These are phyloP conservation scores for Comarum palustre DNA, from an alignment of 306 rosid species.

Conservation along the genomic window DNA sequence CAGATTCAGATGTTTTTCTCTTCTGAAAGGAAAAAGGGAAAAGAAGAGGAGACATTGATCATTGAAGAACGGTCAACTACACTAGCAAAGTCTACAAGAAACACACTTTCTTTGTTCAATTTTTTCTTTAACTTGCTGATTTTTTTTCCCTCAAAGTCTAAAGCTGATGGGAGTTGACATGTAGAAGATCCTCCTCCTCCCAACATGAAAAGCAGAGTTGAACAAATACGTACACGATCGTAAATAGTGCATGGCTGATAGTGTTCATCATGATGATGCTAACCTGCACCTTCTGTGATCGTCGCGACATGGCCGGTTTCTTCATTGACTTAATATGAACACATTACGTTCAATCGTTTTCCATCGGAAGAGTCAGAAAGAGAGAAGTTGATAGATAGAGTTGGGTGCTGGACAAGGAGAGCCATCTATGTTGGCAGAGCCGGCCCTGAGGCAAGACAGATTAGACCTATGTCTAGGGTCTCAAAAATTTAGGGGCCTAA, in stretches of 20 bases:
- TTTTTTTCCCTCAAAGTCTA: not conserved
- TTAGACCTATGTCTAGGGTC: no score
- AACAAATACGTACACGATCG: not conserved
- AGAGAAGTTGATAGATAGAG: not conserved
- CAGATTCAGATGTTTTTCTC: conserved; percentile 3
- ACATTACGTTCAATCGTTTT: not conserved
- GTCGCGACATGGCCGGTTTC: not conserved
- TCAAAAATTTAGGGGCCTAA: no score
- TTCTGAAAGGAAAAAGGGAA: not conserved
- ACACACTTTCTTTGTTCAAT: not conserved
- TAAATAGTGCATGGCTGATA: conserved; percentile 1
- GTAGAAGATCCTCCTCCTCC: not conserved
- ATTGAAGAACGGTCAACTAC: not conserved
- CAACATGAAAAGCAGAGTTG: not conserved
- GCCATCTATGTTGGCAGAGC: conserved; percentile 37
- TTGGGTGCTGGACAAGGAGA: conserved; percentile 23
- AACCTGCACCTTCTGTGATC: not conserved
- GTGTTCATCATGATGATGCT: not conserved
- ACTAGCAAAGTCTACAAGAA: not conserved
- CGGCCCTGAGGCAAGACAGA: no score
- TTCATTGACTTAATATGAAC: conserved; percentile 2
- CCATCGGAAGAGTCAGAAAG: not conserved
- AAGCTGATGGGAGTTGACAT: conserved; percentile 1
- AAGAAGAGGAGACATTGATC: not conserved
- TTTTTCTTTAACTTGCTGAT: not conserved